These are phyloP conservation scores for Delonix regia DNA, from an alignment of 306 rosid species.

Conservation along the genomic window DNA sequence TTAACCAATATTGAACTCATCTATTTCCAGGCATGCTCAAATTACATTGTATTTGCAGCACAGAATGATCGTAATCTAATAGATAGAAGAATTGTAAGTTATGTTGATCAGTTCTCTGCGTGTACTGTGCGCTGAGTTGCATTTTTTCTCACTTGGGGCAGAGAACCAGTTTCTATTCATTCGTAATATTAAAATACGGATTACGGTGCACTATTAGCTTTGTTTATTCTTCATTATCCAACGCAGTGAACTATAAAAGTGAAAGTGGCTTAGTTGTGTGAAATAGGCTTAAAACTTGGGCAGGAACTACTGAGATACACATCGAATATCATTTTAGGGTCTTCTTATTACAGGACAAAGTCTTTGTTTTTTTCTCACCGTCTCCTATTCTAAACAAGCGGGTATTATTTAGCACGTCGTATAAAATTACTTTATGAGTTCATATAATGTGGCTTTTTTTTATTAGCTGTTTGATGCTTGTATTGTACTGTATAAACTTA, in stretches of 20 bases:
- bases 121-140: background rate
- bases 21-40: constrained; percentile 34
- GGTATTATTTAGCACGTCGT: no score
- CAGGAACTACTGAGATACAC: no score
- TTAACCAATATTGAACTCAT: constrained; percentile 38
- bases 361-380: no score
- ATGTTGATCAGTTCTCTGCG: background rate
- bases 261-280: background rate
- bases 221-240: background rate
- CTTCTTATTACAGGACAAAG: background rate
- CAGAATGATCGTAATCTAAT: constrained; percentile 25
- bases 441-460: no score
- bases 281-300: no score
- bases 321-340: background rate
- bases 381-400: no score
- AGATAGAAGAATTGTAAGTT: background rate
- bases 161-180: background rate
- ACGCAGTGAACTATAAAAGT: background rate
- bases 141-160: background rate
- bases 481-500: no score
- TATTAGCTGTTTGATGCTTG: no score
- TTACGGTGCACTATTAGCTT: background rate
- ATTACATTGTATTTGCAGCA: constrained; percentile 41
- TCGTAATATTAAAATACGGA: background rate
- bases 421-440: no score